Base-by-base conservation (phyloP, 306 rosid genomes). In the Fragaria vesca region DNA sequence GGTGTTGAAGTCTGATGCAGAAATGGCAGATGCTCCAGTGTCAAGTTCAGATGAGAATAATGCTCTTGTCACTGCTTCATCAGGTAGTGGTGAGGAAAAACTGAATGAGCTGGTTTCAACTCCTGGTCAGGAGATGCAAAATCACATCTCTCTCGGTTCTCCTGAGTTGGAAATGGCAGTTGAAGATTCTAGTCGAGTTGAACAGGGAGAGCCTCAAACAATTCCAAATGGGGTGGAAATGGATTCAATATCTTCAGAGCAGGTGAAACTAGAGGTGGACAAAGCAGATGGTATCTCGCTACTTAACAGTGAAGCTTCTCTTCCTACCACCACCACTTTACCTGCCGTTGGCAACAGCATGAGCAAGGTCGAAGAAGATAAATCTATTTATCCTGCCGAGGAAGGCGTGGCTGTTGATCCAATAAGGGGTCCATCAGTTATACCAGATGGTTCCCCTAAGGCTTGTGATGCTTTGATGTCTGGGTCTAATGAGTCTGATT, bases 401-500 rank as follows among this genome's bases (percentile, higher is more conserved):
- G 91, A 88, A 80, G 81, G 83, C 65, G 78, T 83, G 88, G 83
- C 85, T 60, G 88, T 78, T 85, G 91, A 85, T 72, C 82, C 88
- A 54, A 30, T 86, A 88, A 85, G 72, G 86, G 91, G 83, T 82
- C 86, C 91, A 83, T 81, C 84, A 81, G 77, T 82, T 81, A 82
- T 78, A 82, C 86, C 84, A 80, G 96, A 84, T 78, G 93, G 93
- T 81, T 88, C 93, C 78, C 84, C 89, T 80, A 89, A 90, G 90
- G 89, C 86, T 85, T 90, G 92, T 93, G 99, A 89, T 91, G 87
- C 89, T 88, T 83, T 95, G 90, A 90, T 90, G 87, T 84, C 93
- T 79, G 93, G 88, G 87, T 86, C 97, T 83, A 94, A 87, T 86
- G 98, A 91, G 95, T 95, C 95, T 84, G 98, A 92, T 91, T 91